Conservation (phyloP, 2,329 filamentous ascomycete genomes). For the Talaromyces amestolkiae region DNA sequence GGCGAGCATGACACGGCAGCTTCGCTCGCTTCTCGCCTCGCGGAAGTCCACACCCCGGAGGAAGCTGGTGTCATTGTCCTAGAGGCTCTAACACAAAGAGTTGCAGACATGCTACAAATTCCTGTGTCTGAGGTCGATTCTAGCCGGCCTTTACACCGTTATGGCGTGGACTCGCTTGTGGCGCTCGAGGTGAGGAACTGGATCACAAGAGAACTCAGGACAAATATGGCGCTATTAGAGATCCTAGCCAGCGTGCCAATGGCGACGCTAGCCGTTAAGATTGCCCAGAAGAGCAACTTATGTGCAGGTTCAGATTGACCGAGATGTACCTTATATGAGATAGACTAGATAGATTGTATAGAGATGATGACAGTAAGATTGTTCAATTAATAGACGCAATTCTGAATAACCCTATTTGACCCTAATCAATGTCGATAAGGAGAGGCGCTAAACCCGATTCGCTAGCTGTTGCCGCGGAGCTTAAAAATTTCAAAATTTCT, state of each 20-base stretch:
- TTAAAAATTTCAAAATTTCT: constrained; percentile 24
- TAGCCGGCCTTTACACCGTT: background rate
- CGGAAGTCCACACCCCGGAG: background rate
- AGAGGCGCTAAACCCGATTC: constrained; percentile 24
- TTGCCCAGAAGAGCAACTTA: background rate
- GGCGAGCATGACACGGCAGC: background rate
- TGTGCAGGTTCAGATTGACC: background rate
- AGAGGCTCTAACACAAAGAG: background rate
- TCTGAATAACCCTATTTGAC: background rate
- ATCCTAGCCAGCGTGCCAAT: background rate
- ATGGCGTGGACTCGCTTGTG: background rate
- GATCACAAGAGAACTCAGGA: background rate
- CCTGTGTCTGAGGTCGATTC: background rate
- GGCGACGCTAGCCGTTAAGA: background rate
- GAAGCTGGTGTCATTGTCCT: background rate
- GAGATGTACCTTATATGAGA: background rate
- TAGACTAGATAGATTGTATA: background rate
- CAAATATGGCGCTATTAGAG: background rate
- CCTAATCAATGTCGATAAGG: constrained; percentile 2
- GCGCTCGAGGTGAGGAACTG: background rate
- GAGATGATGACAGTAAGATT: background rate
- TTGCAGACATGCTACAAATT: background rate
- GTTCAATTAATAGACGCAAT: background rate
- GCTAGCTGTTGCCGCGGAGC: constrained; percentile 10
- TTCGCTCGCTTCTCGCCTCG: background rate